Percentiles rank a stretch among this genome's conserved stretches.
Evolutionary conservation across 176 grass and related monocot species (phyloP).

Genomic region (Aegilops tauschii): DNA sequence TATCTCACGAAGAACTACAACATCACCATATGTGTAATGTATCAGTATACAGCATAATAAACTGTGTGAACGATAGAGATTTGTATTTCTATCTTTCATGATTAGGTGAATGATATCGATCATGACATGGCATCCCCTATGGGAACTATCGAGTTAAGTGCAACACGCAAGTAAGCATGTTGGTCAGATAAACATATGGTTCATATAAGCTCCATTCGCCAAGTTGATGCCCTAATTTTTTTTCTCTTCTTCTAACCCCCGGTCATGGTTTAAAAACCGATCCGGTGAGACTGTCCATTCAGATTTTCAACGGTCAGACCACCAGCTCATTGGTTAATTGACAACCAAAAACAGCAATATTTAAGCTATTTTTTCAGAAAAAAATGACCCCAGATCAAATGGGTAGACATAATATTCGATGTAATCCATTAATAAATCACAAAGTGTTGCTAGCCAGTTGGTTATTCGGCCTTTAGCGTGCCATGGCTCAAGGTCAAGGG

Average conservation of each 20-base stretch:
- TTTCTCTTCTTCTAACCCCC: background rate
- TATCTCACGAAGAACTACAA: background rate
- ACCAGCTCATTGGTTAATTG: background rate
- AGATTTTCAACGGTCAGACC: background rate
- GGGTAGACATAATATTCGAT: background rate
- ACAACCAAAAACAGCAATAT: background rate
- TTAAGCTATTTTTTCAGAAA: background rate
- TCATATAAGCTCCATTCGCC: background rate
- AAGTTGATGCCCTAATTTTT: background rate
- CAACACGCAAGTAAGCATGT: background rate
- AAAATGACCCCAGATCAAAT: background rate
- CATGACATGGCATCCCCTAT: background rate
- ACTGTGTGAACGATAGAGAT: background rate
- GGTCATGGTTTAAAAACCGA: background rate
- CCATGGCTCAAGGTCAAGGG: background rate
- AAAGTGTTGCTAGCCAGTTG: background rate
- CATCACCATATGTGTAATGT: background rate
- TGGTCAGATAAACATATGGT: background rate
- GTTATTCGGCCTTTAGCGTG: background rate
- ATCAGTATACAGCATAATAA: constrained; percentile 5
- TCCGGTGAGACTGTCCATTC: background rate
- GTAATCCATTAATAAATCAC: background rate
- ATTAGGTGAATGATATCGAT: constrained; percentile 2
- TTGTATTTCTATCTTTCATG: background rate
- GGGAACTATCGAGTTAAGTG: constrained; percentile 11